Evolutionary conservation across 73 alveolate species (phyloP).

Genomic region (Stentor coeruleus): DNA sequence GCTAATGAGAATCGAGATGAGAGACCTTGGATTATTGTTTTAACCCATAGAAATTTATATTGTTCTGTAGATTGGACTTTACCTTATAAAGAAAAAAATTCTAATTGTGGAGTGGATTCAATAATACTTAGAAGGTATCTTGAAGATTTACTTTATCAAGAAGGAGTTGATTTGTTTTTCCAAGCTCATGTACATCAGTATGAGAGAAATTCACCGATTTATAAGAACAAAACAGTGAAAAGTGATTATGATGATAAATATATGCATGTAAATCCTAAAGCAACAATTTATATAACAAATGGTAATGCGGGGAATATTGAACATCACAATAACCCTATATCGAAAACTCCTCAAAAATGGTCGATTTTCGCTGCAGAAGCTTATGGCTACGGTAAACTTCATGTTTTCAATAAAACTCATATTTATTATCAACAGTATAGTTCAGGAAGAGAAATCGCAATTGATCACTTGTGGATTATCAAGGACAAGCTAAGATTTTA

Average conservation of each 20-base stretch:
- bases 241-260: not conserved
- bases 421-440: constrained; percentile 7
- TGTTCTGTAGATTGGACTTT: not conserved
- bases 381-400: constrained; percentile 18
- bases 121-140: not conserved
- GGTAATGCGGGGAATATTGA: constrained; percentile 15
- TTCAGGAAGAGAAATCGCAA: not conserved
- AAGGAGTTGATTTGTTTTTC: not conserved
- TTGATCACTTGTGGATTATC: constrained; percentile 4
- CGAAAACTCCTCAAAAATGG: not conserved
- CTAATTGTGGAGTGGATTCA: not conserved
- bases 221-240: not conserved
- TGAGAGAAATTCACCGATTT: not conserved
- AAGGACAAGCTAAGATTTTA: too few relatives aligned
- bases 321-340: not conserved
- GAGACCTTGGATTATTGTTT: not conserved
- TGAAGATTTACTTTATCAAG: not conserved
- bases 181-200: not conserved
- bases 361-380: not conserved
- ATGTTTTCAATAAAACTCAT: not conserved
- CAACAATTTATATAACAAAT: not conserved
- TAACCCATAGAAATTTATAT: not conserved
- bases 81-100: not conserved
- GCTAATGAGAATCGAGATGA: not conserved
- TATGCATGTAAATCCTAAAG: not conserved